Evolutionary conservation across 805 yeast genomes (phyloP), one percentile per base, ranked within the genome.

Genomic region (Pichia californica): DNA sequence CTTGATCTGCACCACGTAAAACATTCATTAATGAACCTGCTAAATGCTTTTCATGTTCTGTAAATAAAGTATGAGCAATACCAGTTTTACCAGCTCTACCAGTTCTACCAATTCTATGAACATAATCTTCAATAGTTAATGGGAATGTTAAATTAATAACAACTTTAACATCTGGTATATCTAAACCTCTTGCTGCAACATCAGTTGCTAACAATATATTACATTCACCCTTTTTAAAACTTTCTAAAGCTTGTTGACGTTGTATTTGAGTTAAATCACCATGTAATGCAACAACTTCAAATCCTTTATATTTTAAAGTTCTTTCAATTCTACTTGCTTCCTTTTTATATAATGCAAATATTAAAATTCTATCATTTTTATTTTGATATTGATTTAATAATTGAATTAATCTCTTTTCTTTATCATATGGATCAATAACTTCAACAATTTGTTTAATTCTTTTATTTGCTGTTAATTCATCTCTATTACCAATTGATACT

Each of bases 41-140:
- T 41, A 93, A 74, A 64, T 91, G 98, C 64, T 93, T 93, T 63
- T 93, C 98, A 58, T 88, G 93, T 52, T 89, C 97, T 7, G 99
- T 93, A 70, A 93, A 93, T 36, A 93, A 71, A 2, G 99, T 91
- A 62, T 89, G 94, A 14, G 99, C 95, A 50, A 80, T 78, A 59
- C 99, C 99, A 1, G 88, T 74, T 65, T 83, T 86, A 77, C 99
- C 99, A 58, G 99, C 99, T 81, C 99, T 93, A 71, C 99, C 99
- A 61, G 99, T 93, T 81, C 99, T 91, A 79, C 99, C 99, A 63
- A 93, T 93, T 75, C 99, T 86, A 75, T 93, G 99, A 47, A 93
- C 99, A 64, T 93, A 93, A 70, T 93, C 99, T 68, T 93, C 99
- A 61, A 93, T 87, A 66, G 93, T 98, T 62, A 83, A 73, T 67